Base-by-base conservation (phyloP, 805 yeast species). In the Ogataea pilisensis region DNA sequence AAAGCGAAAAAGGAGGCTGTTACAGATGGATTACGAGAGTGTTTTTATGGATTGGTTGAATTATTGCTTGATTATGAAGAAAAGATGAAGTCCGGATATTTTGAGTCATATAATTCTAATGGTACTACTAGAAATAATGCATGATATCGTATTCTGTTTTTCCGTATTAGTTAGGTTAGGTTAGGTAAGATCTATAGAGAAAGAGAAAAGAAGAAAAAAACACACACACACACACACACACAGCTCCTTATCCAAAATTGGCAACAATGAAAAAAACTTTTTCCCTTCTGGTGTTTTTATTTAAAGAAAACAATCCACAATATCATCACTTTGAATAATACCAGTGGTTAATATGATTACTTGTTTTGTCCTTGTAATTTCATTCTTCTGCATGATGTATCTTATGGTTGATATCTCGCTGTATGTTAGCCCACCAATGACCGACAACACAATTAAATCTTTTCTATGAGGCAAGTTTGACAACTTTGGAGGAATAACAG, bases 351-450 rank as follows among this genome's bases (percentile, higher is more conserved):
- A 48, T 4, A 76, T 61, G 12, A 71, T 38, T 24, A 76, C 42
- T 48, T 64, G 64, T 49, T 69, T 69, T 22, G 52, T 29, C 53
- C 56, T 42, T 5, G 55, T 53, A 21, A 44, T 45, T 34, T 59
- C 57, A 25, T 70, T 54, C 42, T 67, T 68, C 35, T 66, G 63
- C 42, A 85, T 78, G n/a, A 86, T 68, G 39, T 69, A 73, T 52
- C 81, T 68, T 35, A 91, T 63, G 3, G 89, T 80, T 3, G 91
- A 77, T 14, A 90, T 68, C 60, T 91, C 99, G 8, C 93, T 79
- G 56, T 85, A 72, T 0, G 97, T 87, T 7, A 90, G 66, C 0
- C 99, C 98, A 12, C 98, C 98, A 31, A 90, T 54, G 46, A 83
- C 63, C 7, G 80, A 75, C 38, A 86, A 50, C 45, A 87, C 53